A percentile compares a stretch with the other conserved stretches of the same genome.
Evolutionary conservation across 1,139 yeast species (phyloP).

Genomic region (Blastobotrys aristatus): DNA sequence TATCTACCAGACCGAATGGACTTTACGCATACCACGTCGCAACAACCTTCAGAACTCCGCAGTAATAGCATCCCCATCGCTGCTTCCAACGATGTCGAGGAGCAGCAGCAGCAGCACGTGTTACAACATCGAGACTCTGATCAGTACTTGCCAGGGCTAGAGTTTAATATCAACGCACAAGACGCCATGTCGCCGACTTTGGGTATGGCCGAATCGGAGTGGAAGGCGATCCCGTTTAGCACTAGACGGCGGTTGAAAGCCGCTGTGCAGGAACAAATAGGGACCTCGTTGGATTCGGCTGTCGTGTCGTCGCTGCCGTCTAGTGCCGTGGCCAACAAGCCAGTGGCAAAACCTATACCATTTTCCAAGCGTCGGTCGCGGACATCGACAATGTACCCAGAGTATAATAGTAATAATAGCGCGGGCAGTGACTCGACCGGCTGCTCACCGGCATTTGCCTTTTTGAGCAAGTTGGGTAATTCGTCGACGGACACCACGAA

Average conservation of each 20-base stretch:
- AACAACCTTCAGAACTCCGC: not conserved
- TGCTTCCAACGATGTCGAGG: not conserved
- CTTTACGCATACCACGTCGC: too few relatives aligned
- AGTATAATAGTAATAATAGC: not conserved
- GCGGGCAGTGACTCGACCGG: constrained; percentile 13
- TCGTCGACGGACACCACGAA: constrained; percentile 19
- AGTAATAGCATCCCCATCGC: not conserved
- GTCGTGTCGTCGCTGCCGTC: constrained; percentile 3
- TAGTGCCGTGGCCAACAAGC: not conserved
- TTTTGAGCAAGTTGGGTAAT: constrained; percentile 37
- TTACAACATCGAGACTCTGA: not conserved
- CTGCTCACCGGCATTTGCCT: constrained; percentile 41
- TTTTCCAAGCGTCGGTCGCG: constrained; percentile 23
- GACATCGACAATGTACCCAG: constrained; percentile 22
- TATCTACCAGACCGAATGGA: constrained; percentile 9
- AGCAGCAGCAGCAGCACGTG: not conserved
- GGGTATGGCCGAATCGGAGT: constrained; percentile 25
- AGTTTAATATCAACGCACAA: constrained; percentile 15
- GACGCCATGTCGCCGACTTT: constrained; percentile 23
- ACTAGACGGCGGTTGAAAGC: constrained; percentile 25
- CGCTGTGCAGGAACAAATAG: constrained; percentile 17
- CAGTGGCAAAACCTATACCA: constrained; percentile 16
- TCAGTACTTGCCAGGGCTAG: constrained; percentile 9
- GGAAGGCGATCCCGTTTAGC: constrained; percentile 29
- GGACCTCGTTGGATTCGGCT: constrained; percentile 3